Evolutionary conservation across 805 yeast genomes (phyloP), one percentile per base, ranked within the genome.

Genomic region (Lipomyces starkeyi): DNA sequence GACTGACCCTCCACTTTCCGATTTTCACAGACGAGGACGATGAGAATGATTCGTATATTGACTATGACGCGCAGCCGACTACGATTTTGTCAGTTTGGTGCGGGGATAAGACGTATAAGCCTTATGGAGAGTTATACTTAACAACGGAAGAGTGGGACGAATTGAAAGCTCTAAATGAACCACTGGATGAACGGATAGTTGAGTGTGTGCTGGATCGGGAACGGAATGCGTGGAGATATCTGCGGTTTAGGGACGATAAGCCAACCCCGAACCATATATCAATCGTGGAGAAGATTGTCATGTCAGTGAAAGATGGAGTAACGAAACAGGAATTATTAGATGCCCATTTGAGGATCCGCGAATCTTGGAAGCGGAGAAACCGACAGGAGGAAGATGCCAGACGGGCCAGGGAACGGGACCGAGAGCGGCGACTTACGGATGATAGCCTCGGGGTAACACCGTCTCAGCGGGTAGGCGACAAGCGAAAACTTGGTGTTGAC

Each of bases 201-300:
- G 99, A 95, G 78, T 92, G 95, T 71, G 83, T 90, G 64, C 86
- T 88, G 76, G 90, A 88, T 69, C 80, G 81, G 29, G 83, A 84
- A 59, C 79, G 79, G 25, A 89, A 89, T 2, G 85, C 84, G 58
- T 95, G 99, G 99, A 86, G 87, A 68, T 83, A 91, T 81, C 78
- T 94, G 66, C 83, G 99, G 68, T 95, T 94, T 78, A 84, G 99
- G 76, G 97, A 95, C 80, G 99, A 95, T 78, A 95, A 95, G 76
- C 79, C 85, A 20, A 89, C 91, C 75, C 98, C 97, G 8, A 95
- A 95, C 78, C 97, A 92, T 78, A 78, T 87, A 17, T 82, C 87
- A 13, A 93, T 91, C 29, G 97, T 93, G 5, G 87, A 87, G 68
- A 94, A 90, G 76, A 93, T 95, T 43, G 79, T 94, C 58, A 87